phyloP scores from a whole-genome alignment of 306 rosid genomes.

The Vicia villosa region DNA sequence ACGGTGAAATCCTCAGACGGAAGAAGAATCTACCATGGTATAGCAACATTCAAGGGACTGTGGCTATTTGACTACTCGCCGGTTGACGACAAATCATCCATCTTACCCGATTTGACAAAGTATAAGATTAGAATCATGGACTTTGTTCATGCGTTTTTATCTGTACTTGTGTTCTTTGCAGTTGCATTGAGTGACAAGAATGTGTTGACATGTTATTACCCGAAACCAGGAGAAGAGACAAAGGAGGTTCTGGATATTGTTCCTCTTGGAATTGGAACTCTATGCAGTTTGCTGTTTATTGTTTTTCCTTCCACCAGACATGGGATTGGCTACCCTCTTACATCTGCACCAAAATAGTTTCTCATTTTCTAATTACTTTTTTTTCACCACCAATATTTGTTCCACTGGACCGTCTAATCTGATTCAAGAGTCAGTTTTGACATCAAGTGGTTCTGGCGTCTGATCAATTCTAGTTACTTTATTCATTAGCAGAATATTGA shows the following conservation, averaged over 20 bases:
- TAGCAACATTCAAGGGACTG: conserved; percentile 60
- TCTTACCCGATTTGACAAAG: conserved; percentile 52
- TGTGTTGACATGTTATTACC: conserved; percentile 60
- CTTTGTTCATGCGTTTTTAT: conserved; percentile 51
- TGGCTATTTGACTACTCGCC: conserved; percentile 51
- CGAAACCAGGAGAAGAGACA: conserved; percentile 39
- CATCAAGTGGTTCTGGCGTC: no score
- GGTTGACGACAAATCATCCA: not conserved
- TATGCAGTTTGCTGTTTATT: conserved; percentile 53
- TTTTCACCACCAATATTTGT: no score
- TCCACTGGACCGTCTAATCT: no score
- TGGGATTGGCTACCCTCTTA: conserved; percentile 69
- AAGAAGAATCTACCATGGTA: conserved; percentile 57
- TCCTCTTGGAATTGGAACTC: conserved; percentile 61
- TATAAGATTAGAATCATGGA: conserved; percentile 47
- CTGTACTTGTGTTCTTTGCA: conserved; percentile 52
- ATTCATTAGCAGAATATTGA: no score
- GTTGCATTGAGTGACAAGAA: conserved; percentile 68
- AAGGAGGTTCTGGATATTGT: conserved; percentile 65
- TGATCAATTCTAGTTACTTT: no score
- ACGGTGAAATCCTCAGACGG: conserved; percentile 52
- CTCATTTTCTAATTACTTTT: no score
- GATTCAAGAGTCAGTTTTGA: no score
- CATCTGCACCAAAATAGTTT: conserved; percentile 1
- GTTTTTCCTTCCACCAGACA: conserved; percentile 74